Conservation (phyloP, 148 eudicot genomes). For the Fagopyrum homotropicum region DNA sequence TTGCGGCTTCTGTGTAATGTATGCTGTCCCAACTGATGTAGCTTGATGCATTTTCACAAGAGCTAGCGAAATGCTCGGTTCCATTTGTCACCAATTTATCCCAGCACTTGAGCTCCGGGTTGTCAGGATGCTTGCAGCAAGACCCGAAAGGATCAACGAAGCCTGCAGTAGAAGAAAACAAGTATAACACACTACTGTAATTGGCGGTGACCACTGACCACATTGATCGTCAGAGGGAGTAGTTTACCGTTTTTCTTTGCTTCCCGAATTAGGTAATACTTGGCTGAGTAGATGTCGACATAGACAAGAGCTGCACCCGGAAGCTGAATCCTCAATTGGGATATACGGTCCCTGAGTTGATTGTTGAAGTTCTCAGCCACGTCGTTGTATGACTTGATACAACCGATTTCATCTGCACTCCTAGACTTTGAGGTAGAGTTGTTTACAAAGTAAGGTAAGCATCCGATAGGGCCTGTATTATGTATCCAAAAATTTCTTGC, state of each 20-base stretch:
- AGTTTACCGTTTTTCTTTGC: slow-evolving; percentile 20
- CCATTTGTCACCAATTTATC: slow-evolving; percentile 2
- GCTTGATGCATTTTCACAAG: background rate
- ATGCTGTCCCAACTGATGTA: slow-evolving; percentile 13
- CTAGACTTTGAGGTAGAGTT: slow-evolving; percentile 19
- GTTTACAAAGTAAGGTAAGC: slow-evolving; percentile 24
- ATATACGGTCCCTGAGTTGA: slow-evolving; percentile 22
- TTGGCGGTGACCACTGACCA: background rate
- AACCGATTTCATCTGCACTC: slow-evolving; percentile 16
- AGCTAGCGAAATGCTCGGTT: background rate
- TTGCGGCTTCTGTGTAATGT: slow-evolving; percentile 10
- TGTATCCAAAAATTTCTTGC: slow-evolving; percentile 34
- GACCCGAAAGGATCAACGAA: slow-evolving; percentile 3
- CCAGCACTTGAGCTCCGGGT: slow-evolving; percentile 10
- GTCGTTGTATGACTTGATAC: slow-evolving; percentile 21
- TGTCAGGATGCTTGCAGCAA: slow-evolving; percentile 7
- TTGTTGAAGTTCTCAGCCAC: slow-evolving; percentile 26
- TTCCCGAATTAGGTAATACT: slow-evolving; percentile 20
- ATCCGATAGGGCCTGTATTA: slow-evolving; percentile 38
- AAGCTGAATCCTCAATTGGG: slow-evolving; percentile 20
- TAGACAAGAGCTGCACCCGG: slow-evolving; percentile 20
- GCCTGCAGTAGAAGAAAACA: background rate
- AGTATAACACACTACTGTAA: background rate
- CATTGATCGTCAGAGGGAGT: background rate
- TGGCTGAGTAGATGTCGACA: slow-evolving; percentile 29